These are phyloP conservation scores for Xanthoparmelia taractica DNA, from an alignment of 495 filamentous ascomycete species.

Conservation along the genomic window DNA sequence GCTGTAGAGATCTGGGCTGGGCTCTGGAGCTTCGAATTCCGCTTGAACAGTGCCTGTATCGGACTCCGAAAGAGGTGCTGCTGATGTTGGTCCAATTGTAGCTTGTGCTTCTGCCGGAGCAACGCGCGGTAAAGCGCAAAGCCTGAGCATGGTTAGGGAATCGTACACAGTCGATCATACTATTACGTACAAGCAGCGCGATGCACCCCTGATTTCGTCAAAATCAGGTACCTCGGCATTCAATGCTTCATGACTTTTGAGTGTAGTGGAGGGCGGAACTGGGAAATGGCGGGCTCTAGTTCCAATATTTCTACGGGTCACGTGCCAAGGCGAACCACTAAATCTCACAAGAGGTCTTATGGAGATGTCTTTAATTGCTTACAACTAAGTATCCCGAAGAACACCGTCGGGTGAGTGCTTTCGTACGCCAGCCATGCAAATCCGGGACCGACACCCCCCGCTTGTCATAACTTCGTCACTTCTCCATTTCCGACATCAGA, in stretches of 20 bases:
- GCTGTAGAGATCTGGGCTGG: constrained; percentile 47
- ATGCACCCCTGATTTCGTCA: constrained; percentile 46
- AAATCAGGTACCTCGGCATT: constrained; percentile 42
- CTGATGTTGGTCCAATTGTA: constrained; percentile 40
- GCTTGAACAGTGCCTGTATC: constrained; percentile 51
- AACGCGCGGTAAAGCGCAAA: constrained; percentile 68
- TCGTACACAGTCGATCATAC: neutral
- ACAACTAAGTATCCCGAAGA: neutral
- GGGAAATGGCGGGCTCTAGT: neutral
- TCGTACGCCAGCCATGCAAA: constrained; percentile 18
- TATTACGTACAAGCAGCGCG: constrained; percentile 54
- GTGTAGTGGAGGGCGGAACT: neutral
- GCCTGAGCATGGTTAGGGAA: constrained; percentile 40
- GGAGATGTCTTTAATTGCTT: neutral
- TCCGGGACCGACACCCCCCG: constrained; percentile 1
- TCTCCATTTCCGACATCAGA: constrained; percentile 27
- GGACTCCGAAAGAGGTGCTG: constrained; percentile 36
- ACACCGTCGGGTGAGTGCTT: neutral
- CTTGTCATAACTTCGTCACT: constrained; percentile 15
- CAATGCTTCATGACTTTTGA: constrained; percentile 3
- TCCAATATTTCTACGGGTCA: neutral
- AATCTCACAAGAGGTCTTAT: neutral
- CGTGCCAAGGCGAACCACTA: neutral
- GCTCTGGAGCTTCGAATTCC: constrained; percentile 47
- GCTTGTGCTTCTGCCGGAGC: constrained; percentile 48